Evolutionary conservation across 2,329 filamentous ascomycete species (phyloP).

Genomic region (Sclerotiophoma versabilis): DNA sequence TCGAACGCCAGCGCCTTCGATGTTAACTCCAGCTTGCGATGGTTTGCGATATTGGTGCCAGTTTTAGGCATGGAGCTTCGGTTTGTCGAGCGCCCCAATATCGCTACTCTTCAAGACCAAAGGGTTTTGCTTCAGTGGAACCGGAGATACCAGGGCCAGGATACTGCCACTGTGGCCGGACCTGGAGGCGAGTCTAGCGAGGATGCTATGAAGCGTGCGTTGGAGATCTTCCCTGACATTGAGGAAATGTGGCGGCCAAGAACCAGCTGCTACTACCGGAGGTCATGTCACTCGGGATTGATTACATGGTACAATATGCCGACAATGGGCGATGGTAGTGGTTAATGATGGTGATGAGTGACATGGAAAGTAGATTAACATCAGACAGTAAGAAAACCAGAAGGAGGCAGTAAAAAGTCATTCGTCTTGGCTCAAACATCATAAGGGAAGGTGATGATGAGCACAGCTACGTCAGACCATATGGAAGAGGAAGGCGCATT

Average conservation of each 20-base stretch:
- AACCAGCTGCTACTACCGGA: neutral
- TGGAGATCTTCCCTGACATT: neutral
- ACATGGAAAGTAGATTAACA: too few relatives aligned
- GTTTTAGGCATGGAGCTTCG: conserved; percentile 3
- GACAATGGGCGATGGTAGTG: conserved; percentile 1
- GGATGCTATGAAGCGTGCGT: neutral
- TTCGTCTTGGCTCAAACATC: too few relatives aligned
- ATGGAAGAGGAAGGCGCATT: too few relatives aligned
- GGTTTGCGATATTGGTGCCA: neutral
- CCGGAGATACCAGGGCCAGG: neutral
- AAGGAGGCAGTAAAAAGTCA: too few relatives aligned
- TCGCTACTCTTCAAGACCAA: neutral
- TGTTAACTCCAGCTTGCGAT: neutral
- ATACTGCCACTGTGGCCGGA: neutral
- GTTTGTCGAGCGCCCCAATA: neutral
- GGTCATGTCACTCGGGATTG: neutral
- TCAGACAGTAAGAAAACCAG: too few relatives aligned
- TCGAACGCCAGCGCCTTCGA: neutral
- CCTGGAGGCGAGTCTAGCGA: neutral
- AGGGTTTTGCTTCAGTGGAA: neutral
- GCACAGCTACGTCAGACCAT: too few relatives aligned
- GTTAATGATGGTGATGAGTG: neutral
- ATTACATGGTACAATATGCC: neutral
- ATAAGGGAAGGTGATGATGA: too few relatives aligned
- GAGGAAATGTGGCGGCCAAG: neutral